Evolutionary conservation across 163 green algal genomes (phyloP).

Genomic region (Smithsoniella earleae): DNA sequence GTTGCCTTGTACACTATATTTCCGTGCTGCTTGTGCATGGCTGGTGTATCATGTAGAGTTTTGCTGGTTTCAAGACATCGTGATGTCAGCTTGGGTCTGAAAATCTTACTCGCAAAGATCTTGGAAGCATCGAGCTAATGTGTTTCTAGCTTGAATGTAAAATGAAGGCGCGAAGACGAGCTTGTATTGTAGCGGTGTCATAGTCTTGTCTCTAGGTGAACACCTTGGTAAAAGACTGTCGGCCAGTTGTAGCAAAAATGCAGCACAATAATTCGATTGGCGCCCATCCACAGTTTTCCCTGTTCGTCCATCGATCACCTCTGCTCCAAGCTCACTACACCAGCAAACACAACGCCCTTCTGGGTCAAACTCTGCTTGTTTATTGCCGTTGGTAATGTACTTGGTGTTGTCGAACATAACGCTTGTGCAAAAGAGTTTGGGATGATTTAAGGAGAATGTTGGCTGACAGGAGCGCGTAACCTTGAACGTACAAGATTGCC

Average conservation of each 20-base stretch:
- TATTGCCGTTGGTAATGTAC: neutral
- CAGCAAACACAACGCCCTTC: neutral
- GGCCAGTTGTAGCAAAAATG: neutral
- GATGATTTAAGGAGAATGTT: neutral
- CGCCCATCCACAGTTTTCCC: neutral
- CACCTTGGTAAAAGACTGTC: neutral
- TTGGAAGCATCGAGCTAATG: neutral
- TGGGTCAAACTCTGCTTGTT: neutral
- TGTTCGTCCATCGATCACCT: neutral
- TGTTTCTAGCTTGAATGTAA: neutral
- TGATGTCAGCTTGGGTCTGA: neutral
- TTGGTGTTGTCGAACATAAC: neutral
- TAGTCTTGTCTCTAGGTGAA: neutral
- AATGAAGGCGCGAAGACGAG: no score
- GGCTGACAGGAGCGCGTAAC: neutral
- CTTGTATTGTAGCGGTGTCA: neutral
- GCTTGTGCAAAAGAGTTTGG: neutral
- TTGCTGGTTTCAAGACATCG: neutral
- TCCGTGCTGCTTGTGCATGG: neutral
- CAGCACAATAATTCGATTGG: neutral
- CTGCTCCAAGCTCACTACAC: neutral
- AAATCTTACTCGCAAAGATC: neutral
- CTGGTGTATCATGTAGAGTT: no score
- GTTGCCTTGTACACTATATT: neutral
- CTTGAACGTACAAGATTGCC: neutral